Base-by-base conservation (phyloP, 2,329 filamentous ascomycete genomes). In the Cercospora sesami region DNA sequence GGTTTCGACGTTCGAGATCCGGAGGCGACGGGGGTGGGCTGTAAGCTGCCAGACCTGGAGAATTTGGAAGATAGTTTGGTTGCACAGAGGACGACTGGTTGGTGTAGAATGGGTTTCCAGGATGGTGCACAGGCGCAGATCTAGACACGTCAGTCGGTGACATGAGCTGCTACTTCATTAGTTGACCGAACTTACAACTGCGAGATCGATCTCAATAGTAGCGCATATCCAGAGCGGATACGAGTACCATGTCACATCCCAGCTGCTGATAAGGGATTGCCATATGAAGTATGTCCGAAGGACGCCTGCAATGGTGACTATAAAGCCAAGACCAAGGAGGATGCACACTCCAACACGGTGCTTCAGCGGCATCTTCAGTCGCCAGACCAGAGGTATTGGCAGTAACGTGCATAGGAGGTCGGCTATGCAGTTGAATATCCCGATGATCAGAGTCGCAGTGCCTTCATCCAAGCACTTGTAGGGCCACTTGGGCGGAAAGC, bases 191-290 rank as follows among this genome's bases (percentile, higher is more conserved):
- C 80, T 73, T 72, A 82, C 80, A n/a, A 84, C 78, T 9, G 80
- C 81, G 6, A 84, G 68, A 67, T 84, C 81, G 8, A 83, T 80
- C 70, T 84, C 82, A 2, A 84, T 78, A 0, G 80, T 79, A 4
- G 81, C 81, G 53, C 78, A 78, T n/a, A 83, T 83, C 80, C 81
- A 84, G 0, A 83, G 73, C 5, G 80, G 80, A 74, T 81, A 83
- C 4, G 80, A 76, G 63, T 77, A 80, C 82, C 82, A 83, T 2
- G 81, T 66, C 55, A 78, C 77, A 62, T 84, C 82, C 68, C 80
- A 83, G 63, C 77, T 80, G 2, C 69, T 71, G 5, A 82, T 75
- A 5, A 83, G 70, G 16, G 77, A 78, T 64, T 79, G 77, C 73
- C 81, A 83, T 58, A 82, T 81, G 71, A 73, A 83, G 75, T 79